These are phyloP conservation scores for Xylariaceae sp. DNA, from an alignment of 2,329 filamentous ascomycete species.

Conservation along the genomic window DNA sequence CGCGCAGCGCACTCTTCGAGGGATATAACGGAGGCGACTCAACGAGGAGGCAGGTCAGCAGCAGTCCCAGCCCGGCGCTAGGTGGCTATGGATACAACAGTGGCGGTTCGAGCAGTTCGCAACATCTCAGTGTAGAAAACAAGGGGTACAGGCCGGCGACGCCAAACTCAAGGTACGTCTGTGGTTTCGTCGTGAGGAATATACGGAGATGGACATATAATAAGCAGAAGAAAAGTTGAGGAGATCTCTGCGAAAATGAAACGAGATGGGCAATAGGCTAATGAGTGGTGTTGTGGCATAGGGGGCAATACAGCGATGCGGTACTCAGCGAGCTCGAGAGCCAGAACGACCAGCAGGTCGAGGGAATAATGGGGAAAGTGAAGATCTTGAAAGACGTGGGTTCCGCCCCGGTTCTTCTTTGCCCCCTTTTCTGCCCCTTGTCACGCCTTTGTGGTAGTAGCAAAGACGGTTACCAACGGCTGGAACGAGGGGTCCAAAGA, in stretches of 20 bases:
- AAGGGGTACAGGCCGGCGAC: slow-evolving; percentile 69
- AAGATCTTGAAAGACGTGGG: slow-evolving; percentile 85
- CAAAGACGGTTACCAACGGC: background rate
- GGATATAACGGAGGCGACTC: slow-evolving; percentile 65
- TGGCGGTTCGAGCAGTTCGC: slow-evolving; percentile 30
- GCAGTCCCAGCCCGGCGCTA: slow-evolving; percentile 49
- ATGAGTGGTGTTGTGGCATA: slow-evolving; percentile 41
- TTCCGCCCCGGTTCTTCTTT: slow-evolving; percentile 32
- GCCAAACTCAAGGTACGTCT: slow-evolving; percentile 67
- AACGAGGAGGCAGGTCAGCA: slow-evolving; percentile 50
- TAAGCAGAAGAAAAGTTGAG: background rate
- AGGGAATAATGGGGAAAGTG: slow-evolving; percentile 91
- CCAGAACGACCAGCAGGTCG: slow-evolving; percentile 90
- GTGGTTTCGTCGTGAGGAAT: background rate
- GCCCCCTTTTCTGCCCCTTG: background rate
- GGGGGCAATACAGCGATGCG: slow-evolving; percentile 90
- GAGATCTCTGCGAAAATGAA: background rate
- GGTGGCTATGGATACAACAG: slow-evolving; percentile 57
- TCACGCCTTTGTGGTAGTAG: background rate
- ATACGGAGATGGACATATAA: background rate
- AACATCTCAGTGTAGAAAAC: slow-evolving; percentile 38
- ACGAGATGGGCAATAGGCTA: slow-evolving; percentile 1
- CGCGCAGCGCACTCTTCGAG: slow-evolving; percentile 75
- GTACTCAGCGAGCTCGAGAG: slow-evolving; percentile 93
- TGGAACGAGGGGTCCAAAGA: slow-evolving; percentile 17